These are phyloP conservation scores for Myriosclerotinia scirpicola DNA, from an alignment of 2,329 filamentous ascomycete genomes.

Conservation along the genomic window DNA sequence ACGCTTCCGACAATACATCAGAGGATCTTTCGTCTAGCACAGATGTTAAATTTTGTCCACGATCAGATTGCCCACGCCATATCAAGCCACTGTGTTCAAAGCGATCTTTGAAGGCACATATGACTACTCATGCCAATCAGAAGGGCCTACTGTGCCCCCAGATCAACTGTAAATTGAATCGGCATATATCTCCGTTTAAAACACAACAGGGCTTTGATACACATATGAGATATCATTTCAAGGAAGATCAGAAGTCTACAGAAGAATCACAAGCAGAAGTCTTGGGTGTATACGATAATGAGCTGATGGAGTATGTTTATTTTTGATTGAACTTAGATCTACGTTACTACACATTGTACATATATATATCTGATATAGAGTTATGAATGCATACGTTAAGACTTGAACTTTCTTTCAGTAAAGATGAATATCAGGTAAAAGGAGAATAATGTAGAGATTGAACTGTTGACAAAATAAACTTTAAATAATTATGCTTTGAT, in stretches of 20 bases:
- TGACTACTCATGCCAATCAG: background rate
- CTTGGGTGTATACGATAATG: background rate
- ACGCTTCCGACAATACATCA: background rate
- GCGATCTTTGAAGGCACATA: background rate
- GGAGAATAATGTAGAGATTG: no score
- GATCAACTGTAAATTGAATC: background rate
- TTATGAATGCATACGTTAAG: no score
- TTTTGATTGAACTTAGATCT: no score
- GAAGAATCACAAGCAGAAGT: background rate
- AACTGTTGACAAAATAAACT: no score
- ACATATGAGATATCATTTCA: background rate
- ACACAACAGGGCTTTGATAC: background rate
- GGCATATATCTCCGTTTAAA: background rate
- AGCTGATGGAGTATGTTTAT: background rate
- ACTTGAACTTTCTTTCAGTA: no score
- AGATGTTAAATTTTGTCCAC: background rate
- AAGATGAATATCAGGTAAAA: no score
- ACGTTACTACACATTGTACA: no score
- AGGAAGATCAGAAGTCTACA: background rate
- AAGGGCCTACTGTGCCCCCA: background rate
- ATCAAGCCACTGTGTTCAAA: background rate
- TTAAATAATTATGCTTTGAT: no score
- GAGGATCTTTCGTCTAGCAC: background rate
- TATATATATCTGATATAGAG: no score
- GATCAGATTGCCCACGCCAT: background rate